These are phyloP conservation scores for Pleodorina starrii DNA, from an alignment of 139 green algal species.

Conservation along the genomic window DNA sequence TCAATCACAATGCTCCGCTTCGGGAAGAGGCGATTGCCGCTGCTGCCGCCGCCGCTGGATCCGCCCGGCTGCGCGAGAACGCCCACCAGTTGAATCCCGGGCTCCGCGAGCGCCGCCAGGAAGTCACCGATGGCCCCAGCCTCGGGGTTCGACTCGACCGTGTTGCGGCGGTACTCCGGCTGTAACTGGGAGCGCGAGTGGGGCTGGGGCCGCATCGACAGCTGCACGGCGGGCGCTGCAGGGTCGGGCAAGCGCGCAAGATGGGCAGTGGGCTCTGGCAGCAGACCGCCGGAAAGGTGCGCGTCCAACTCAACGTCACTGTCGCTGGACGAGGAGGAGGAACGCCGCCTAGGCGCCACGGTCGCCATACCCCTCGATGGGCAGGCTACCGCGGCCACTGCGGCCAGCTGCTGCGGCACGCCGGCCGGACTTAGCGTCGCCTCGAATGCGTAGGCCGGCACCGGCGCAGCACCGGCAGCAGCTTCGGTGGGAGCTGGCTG, in stretches of 20 bases:
- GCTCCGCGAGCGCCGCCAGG: constrained; percentile 33
- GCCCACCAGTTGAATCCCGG: not conserved
- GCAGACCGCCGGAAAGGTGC: not conserved
- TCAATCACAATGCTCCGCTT: not conserved
- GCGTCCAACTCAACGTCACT: constrained; percentile 39
- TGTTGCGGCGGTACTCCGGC: not conserved
- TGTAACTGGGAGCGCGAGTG: not conserved
- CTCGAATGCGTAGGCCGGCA: not conserved
- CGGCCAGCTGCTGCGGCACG: constrained; percentile 10
- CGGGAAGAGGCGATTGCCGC: not conserved
- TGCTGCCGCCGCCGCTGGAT: not conserved
- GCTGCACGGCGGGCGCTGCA: not conserved
- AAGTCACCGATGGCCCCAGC: constrained; percentile 17
- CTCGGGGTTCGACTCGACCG: not conserved
- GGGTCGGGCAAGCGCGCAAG: constrained; percentile 18
- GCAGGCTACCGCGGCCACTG: not conserved
- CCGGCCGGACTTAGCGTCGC: not conserved
- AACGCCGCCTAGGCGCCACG: no score
- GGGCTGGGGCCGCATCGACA: not conserved
- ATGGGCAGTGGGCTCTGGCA: not conserved
- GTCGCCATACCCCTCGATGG: no score
- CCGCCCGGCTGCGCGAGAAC: not conserved
- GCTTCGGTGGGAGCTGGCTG: not conserved
- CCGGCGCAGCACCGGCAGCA: no score
- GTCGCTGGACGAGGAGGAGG: not conserved